phyloP scores from a whole-genome alignment of 352 stramenopile species.

The Pythium volutum region DNA sequence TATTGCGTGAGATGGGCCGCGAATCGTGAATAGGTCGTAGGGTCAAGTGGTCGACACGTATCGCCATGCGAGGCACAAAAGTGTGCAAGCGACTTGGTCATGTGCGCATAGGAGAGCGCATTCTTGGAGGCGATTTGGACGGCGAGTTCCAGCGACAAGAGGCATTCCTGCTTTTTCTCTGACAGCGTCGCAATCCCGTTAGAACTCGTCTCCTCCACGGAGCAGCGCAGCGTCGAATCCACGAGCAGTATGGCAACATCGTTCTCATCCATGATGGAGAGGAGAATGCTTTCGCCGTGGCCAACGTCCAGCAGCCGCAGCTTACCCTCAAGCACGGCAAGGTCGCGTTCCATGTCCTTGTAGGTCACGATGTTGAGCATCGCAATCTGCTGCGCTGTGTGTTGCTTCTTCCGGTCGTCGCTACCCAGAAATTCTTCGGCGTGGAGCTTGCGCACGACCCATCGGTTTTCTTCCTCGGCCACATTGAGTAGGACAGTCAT shows the following conservation, averaged over 20 bases:
- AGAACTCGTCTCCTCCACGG: neutral
- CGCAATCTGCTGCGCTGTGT: slow-evolving; percentile 13
- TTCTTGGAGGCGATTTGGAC: slow-evolving; percentile 43
- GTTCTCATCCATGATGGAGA: slow-evolving; percentile 53
- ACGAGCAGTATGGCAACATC: slow-evolving; percentile 60
- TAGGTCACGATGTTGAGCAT: slow-evolving; percentile 60
- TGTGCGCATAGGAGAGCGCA: slow-evolving; percentile 24
- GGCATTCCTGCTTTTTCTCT: slow-evolving; percentile 46
- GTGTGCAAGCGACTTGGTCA: slow-evolving; percentile 65
- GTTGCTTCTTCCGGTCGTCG: slow-evolving; percentile 5
- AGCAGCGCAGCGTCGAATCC: slow-evolving; percentile 32
- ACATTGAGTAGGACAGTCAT: slow-evolving; percentile 39
- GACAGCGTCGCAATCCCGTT: slow-evolving; percentile 24
- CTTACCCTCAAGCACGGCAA: slow-evolving; percentile 64
- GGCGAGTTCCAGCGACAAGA: slow-evolving; percentile 48
- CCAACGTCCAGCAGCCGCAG: slow-evolving; percentile 50
- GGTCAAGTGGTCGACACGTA: slow-evolving; percentile 37
- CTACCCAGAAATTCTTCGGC: slow-evolving; percentile 39
- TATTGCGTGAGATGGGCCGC: slow-evolving; percentile 44
- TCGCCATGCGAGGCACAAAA: slow-evolving; percentile 61
- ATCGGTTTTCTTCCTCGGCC: slow-evolving; percentile 44
- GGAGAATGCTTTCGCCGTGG: slow-evolving; percentile 47
- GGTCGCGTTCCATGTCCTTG: slow-evolving; percentile 54
- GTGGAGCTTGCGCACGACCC: slow-evolving; percentile 73
- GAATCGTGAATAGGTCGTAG: slow-evolving; percentile 46